Conservation (phyloP, 768 basidiomycete genomes). For the Brasilioporus rufonigricans region DNA sequence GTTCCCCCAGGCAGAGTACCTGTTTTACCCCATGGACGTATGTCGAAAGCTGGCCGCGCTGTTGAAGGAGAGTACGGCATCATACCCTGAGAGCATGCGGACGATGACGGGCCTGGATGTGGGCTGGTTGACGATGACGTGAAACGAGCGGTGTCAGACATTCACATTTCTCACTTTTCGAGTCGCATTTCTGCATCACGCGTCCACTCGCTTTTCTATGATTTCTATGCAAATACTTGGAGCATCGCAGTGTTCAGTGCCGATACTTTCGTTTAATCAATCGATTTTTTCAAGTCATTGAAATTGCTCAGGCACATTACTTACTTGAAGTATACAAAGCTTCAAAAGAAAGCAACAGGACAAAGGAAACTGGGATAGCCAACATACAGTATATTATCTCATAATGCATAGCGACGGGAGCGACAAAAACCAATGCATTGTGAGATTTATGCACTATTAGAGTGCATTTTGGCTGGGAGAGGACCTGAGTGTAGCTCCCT, state of each 20-base stretch:
- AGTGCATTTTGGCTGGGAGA: no score
- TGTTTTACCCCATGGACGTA: conserved; percentile 78
- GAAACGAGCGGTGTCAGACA: neutral
- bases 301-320: no score
- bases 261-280: no score
- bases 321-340: no score
- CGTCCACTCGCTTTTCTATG: neutral
- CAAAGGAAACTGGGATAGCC: no score
- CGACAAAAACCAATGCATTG: no score
- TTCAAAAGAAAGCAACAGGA: no score
- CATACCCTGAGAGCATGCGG: conserved; percentile 74
- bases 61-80: conserved; percentile 72
- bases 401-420: no score
- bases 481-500: no score
- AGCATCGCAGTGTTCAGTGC: neutral
- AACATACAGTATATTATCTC: no score
- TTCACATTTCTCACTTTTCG: neutral
- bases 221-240: neutral
- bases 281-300: no score
- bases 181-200: neutral
- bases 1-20: conserved; percentile 84
- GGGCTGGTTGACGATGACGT: conserved; percentile 57
- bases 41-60: conserved; percentile 68
- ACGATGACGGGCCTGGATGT: conserved; percentile 81
- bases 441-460: no score